Conservation (phyloP, 2,329 filamentous ascomycete species). For the Aspergillus floridensis region DNA sequence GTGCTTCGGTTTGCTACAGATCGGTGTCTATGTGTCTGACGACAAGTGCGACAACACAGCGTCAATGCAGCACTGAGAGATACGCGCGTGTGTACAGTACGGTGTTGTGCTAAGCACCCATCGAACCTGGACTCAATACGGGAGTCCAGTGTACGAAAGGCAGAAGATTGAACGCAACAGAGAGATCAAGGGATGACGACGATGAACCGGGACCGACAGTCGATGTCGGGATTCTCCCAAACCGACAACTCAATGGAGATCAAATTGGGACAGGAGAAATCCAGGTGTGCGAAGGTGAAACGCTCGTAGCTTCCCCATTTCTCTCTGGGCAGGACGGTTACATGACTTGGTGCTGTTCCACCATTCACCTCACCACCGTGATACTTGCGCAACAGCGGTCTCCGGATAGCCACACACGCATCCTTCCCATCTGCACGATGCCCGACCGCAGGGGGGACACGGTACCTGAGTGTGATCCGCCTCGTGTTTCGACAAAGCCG, state of each 20-base stretch:
- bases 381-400: background rate
- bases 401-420: background rate
- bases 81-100: too few relatives aligned
- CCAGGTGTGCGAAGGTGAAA: background rate
- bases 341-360: background rate
- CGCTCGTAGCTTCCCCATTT: background rate
- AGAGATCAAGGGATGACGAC: background rate
- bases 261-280: background rate
- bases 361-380: background rate
- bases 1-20: background rate
- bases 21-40: background rate
- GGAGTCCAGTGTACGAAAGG: background rate
- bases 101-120: too few relatives aligned
- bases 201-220: background rate
- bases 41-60: background rate
- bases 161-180: background rate
- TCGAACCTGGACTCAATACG: background rate
- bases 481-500: background rate
- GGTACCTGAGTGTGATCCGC: background rate
- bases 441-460: background rate
- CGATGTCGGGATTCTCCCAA: background rate
- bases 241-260: background rate
- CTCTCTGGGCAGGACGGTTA: background rate
- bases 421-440: background rate
- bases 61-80: background rate